Conservation (phyloP, 768 basidiomycete genomes). For the Inosperma sp. region DNA sequence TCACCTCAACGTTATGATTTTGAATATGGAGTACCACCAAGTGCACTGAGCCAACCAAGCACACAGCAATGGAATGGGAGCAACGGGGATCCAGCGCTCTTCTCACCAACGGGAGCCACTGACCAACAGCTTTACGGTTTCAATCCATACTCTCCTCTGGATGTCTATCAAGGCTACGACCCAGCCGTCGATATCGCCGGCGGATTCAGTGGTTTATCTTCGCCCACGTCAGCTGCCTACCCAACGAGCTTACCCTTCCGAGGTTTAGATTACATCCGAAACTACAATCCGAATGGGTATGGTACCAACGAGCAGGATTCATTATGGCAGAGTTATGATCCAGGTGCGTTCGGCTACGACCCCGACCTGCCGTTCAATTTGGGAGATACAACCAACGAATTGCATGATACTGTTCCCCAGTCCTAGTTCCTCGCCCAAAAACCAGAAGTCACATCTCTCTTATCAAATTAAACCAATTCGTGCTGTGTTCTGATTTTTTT, state of each 20-base stretch:
- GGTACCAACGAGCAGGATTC: constrained; percentile 43
- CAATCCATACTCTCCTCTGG: constrained; percentile 41
- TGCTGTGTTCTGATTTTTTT: too few relatives aligned
- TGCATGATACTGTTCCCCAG: constrained; percentile 32
- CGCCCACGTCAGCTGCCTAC: constrained; percentile 61
- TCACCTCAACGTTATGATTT: constrained; percentile 57
- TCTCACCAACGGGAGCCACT: constrained; percentile 33
- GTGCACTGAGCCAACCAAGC: constrained; percentile 35
- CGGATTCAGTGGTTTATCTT: constrained; percentile 43
- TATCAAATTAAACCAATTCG: too few relatives aligned
- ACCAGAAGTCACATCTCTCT: constrained; percentile 1
- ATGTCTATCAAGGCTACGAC: constrained; percentile 37
- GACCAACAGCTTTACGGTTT: constrained; percentile 47
- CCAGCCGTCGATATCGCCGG: constrained; percentile 35
- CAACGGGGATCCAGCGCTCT: constrained; percentile 26
- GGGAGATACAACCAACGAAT: constrained; percentile 39
- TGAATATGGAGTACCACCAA: constrained; percentile 42
- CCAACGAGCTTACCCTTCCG: constrained; percentile 77
- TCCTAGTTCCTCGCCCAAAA: constrained; percentile 5
- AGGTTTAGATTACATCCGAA: constrained; percentile 79
- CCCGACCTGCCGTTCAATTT: constrained; percentile 72
- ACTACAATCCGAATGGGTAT: constrained; percentile 58
- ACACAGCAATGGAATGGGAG: constrained; percentile 44
- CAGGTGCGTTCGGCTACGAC: constrained; percentile 68
- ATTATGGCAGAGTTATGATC: constrained; percentile 64